phyloP scores from a whole-genome alignment of 139 green algal genomes.

The Tetratostichococcus sp. region DNA sequence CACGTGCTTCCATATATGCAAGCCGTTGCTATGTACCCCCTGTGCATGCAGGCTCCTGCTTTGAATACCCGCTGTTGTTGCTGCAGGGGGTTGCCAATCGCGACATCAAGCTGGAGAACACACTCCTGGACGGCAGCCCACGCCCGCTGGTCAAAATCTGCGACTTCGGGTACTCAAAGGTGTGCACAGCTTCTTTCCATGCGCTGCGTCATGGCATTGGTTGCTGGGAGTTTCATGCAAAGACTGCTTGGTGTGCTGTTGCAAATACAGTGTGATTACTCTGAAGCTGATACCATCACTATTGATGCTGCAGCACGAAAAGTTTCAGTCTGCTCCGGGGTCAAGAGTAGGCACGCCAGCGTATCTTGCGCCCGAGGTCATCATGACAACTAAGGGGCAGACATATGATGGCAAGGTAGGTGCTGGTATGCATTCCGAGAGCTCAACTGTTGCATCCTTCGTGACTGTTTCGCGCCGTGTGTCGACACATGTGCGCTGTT shows the following conservation, averaged over 20 bases:
- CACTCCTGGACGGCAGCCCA: conserved; percentile 83
- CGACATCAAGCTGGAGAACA: conserved; percentile 98
- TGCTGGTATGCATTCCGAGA: not conserved
- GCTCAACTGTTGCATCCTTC: too few species aligned
- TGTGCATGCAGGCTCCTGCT: not conserved
- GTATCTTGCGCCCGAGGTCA: conserved; percentile 96
- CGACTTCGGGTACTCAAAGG: conserved; percentile 89
- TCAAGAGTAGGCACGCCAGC: conserved; percentile 93
- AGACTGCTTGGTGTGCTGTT: too few species aligned
- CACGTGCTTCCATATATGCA: not conserved
- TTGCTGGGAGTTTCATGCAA: too few species aligned
- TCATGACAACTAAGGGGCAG: conserved; percentile 80
- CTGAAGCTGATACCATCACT: not conserved
- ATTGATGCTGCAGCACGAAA: conserved; percentile 62
- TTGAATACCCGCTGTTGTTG: not conserved
- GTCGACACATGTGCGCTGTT: not conserved
- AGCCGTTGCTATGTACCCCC: too few species aligned
- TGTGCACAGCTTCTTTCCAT: not conserved
- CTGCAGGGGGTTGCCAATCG: conserved; percentile 74
- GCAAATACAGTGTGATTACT: too few species aligned
- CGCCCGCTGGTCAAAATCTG: conserved; percentile 94
- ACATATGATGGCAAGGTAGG: conserved; percentile 86
- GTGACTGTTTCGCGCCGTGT: too few species aligned
- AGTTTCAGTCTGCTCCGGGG: conserved; percentile 73
- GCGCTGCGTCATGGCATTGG: too few species aligned